Evolutionary conservation across 2,329 filamentous ascomycete genomes (phyloP).

Genomic region (Ceratocystis eucalypticola): DNA sequence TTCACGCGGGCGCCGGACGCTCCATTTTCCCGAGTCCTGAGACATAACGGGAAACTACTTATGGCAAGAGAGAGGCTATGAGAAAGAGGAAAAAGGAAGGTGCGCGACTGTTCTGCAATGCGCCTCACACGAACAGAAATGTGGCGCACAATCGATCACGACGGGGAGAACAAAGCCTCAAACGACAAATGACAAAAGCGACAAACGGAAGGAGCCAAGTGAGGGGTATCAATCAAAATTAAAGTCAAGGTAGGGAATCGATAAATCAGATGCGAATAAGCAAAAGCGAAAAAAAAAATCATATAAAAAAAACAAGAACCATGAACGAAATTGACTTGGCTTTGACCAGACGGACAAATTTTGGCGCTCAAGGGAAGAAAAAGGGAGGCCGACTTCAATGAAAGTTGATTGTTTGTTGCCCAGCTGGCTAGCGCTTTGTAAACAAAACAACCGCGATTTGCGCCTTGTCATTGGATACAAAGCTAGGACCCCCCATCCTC

Average conservation of each 20-base stretch:
- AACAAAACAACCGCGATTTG: conserved; percentile 13
- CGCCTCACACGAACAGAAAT: conserved; percentile 5
- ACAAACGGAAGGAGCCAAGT: neutral
- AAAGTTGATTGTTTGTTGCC: neutral
- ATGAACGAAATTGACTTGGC: neutral
- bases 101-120: neutral
- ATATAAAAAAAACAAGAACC: conserved; percentile 4
- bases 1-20: conserved; percentile 81
- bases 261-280: conserved; percentile 1
- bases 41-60: conserved; percentile 45
- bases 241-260: neutral
- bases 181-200: neutral
- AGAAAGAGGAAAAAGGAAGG: neutral
- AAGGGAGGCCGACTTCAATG: neutral
- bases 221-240: conserved; percentile 10
- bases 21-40: conserved; percentile 78
- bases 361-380: neutral
- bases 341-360: neutral
- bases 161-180: neutral
- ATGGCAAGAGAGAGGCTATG: neutral
- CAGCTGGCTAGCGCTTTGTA: conserved; percentile 3
- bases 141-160: neutral
- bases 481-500: neutral
- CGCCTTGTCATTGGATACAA: neutral
- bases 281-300: neutral